Percentiles rank a stretch among this genome's conserved stretches.
phyloP scores from a whole-genome alignment of 2,329 filamentous ascomycete genomes.

The Neonectria sp. region DNA sequence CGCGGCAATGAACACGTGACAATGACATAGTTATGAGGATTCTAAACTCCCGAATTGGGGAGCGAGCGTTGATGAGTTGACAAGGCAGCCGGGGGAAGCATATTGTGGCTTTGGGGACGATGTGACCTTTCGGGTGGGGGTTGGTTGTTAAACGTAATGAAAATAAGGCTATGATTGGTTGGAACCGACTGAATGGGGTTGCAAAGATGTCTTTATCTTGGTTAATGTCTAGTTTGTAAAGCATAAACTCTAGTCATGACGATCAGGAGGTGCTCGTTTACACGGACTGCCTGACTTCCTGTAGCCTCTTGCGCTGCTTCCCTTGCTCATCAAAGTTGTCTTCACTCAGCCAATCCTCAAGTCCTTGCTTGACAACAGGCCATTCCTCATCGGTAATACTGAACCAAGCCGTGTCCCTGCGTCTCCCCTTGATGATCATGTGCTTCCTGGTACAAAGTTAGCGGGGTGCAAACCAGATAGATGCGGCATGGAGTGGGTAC shows the following conservation, averaged over 20 bases:
- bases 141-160: background rate
- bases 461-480: fast-evolving
- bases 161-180: background rate
- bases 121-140: background rate
- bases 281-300: slow-evolving; percentile 43
- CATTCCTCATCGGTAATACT: slow-evolving; percentile 73
- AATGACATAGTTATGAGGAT: background rate
- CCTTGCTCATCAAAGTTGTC: slow-evolving; percentile 71
- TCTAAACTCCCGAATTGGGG: background rate
- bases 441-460: slow-evolving; percentile 61
- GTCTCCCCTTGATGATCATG: slow-evolving; percentile 70
- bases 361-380: slow-evolving; percentile 59
- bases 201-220: background rate
- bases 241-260: background rate
- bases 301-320: slow-evolving; percentile 63
- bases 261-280: background rate
- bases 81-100: background rate
- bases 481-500: slow-evolving; percentile 34
- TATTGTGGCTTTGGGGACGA: background rate
- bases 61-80: background rate
- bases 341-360: slow-evolving; percentile 69
- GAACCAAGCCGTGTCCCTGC: slow-evolving; percentile 73
- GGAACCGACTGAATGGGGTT: background rate
- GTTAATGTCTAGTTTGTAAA: background rate
- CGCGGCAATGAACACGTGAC: too few relatives aligned